Evolutionary conservation across 345 rosid genomes (phyloP).

Genomic region (Physaria fendleri): DNA sequence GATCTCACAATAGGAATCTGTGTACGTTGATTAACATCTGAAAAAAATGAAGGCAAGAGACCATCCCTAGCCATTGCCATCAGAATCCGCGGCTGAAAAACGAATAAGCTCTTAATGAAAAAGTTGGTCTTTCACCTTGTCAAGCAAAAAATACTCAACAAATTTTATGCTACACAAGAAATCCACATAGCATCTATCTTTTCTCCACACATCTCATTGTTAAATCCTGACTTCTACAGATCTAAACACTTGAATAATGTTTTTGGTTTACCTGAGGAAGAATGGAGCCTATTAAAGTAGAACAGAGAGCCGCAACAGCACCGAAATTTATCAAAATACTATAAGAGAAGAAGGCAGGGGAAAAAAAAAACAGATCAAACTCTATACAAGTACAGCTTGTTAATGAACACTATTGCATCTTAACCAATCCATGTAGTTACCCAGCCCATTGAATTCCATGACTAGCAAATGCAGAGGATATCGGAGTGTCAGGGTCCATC

Average conservation of each 20-base stretch:
- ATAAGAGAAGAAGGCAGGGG: constrained; percentile 9
- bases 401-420: neutral
- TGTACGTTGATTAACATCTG: constrained; percentile 57
- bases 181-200: neutral
- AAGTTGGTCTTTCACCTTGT: neutral
- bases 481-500: constrained; percentile 99
- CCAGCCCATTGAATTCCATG: constrained; percentile 95
- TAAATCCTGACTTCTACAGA: neutral
- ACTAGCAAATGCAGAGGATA: constrained; percentile 88
- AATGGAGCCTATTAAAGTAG: constrained; percentile 82
- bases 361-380: neutral
- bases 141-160: neutral
- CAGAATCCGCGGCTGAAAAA: constrained; percentile 70
- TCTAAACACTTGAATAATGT: neutral
- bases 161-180: neutral
- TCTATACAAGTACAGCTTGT: neutral
- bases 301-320: constrained; percentile 86
- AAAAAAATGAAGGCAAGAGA: constrained; percentile 73
- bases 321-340: constrained; percentile 77
- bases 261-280: constrained; percentile 77
- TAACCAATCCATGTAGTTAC: constrained; percentile 43
- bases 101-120: neutral
- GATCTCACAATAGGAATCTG: constrained; percentile 50
- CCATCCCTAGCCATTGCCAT: constrained; percentile 98
- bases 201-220: neutral